Evolutionary conservation across 176 grass and related monocot genomes (phyloP), one percentile per base, ranked within the genome.

Genomic region (Carex parvula): DNA sequence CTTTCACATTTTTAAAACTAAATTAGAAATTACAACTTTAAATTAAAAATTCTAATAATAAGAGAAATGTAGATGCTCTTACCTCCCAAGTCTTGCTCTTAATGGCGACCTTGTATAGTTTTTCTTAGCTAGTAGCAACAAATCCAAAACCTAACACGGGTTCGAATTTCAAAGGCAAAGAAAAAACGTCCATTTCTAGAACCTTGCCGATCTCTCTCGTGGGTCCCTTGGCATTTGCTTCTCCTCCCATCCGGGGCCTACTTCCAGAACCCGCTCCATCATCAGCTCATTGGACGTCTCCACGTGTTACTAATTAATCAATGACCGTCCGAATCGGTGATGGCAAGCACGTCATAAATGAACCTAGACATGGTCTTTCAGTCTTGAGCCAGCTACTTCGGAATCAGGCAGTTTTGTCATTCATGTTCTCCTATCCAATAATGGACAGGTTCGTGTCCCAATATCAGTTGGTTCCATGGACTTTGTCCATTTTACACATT

Each of bases 111-210:
- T 8, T 44, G 42, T 7, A 7, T 12, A 12, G 9, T 50, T 50
- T 50, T 50, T 50, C 46, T 50, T 50, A 11, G 9, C 7, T 44
- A 44, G 9, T 44, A 44, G 9, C 46, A 11, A 12, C 20, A 82
- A 82, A 82, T 62, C 8, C 80, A 46, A 46, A 50, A 64, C 39
- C 6, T 44, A 42, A 67, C 39, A 67, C 39, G 37, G 39, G 2
- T 18, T 66, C 33, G 32, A 81, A 81, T 65, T 65, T 64, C 59
- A 29, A 82, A 63, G 30, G 56, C 54, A 82, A 82, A 66, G 15
- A 52, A 82, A 79, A 59, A 15, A 37, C 50, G 2, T 48, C 80
- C 2, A 17, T 50, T 82, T 82, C 60, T 66, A 66, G 60, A 66
- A 82, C n/a, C 60, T 82, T 81, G 58, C 30, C 35, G 30, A 60